Conservation (phyloP, 495 filamentous ascomycete species). For the Lentithecium fluviatile region DNA sequence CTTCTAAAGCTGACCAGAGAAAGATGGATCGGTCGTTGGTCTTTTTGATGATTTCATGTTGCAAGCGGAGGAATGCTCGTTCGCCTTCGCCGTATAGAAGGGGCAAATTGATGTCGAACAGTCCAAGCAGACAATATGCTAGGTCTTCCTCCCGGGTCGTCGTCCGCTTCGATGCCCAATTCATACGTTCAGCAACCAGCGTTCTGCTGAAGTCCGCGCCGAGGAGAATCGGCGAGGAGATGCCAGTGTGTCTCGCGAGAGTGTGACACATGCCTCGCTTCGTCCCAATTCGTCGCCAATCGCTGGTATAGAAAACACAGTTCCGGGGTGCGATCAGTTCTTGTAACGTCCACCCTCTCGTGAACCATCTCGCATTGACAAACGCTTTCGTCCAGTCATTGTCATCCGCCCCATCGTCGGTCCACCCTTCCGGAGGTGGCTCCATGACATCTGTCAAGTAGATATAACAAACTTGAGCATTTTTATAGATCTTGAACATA, state of each 20-base stretch:
- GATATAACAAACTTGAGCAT: conserved; percentile 9
- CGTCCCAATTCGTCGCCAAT: neutral
- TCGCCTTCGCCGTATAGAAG: conserved; percentile 6
- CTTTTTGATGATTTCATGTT: conserved; percentile 12
- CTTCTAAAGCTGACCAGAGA: no score
- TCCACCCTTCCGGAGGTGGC: no score
- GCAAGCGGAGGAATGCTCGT: conserved; percentile 4
- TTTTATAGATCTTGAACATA: conserved; percentile 37
- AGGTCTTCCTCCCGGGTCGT: conserved; percentile 13
- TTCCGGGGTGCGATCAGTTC: conserved; percentile 17
- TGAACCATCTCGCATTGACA: conserved; percentile 4
- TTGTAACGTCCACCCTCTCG: conserved; percentile 19
- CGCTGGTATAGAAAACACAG: neutral
- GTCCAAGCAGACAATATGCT: conserved; percentile 11
- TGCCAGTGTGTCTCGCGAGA: neutral
- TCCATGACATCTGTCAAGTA: neutral
- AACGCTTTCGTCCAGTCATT: neutral
- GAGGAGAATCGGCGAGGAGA: neutral
- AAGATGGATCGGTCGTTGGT: no score
- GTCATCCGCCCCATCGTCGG: neutral
- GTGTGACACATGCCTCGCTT: neutral
- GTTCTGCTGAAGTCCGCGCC: no score
- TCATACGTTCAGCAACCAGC: conserved; percentile 2
- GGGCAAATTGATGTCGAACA: conserved; percentile 11
- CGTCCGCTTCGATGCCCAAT: conserved; percentile 2